Evolutionary conservation across 176 grass and related monocot species (phyloP), one percentile per base, ranked within the genome.

Genomic region (Tillandsia leiboldiana): DNA sequence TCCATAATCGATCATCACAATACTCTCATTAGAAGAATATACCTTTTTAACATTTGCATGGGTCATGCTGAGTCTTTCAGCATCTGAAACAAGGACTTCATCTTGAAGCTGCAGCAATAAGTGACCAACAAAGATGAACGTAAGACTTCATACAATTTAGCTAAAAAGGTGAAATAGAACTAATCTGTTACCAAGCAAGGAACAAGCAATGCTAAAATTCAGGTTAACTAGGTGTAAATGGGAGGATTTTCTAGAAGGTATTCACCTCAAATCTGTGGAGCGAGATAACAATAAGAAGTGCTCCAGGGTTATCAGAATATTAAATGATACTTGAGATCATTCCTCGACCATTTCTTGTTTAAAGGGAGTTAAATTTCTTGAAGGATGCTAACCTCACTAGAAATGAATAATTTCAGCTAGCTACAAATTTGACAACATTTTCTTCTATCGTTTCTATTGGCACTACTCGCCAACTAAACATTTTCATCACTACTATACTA

Each of bases 41-140:
- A 96, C 89, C 84, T 87, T 89, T 74, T 90, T 93, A 52, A 90
- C 94, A 83, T 99, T 93, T 57, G 84, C 69, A 49, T 90, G 89
- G 10, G 87, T 90, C 87, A 90, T 93, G 51, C 70, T 86, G 77
- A 99, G 72, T 72, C 94, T 90, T 24, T 90, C 84, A 49, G 94
- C 70, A 73, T 99, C 94, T 53, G 89, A 99, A 77, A 70, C 75
- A 82, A 99, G 78, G 69, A 99, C 94, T 90, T 93, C 94, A 82
- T 93, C 89, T 85, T 99, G 94, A 68, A 99, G 87, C 94, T 96
- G 83, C 28, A 81, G 33, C 33, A 9, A 69, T 50, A 75, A 71
- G 49, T 27, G 67, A 66, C 15, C 56, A 61, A 61, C 4, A 14
- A 22, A 61, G 22, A 61, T 61, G 56, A 61, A 61, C 4, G 10